Evolutionary conservation across 768 basidiomycete genomes (phyloP).

Genomic region (Trametopsis cervina): DNA sequence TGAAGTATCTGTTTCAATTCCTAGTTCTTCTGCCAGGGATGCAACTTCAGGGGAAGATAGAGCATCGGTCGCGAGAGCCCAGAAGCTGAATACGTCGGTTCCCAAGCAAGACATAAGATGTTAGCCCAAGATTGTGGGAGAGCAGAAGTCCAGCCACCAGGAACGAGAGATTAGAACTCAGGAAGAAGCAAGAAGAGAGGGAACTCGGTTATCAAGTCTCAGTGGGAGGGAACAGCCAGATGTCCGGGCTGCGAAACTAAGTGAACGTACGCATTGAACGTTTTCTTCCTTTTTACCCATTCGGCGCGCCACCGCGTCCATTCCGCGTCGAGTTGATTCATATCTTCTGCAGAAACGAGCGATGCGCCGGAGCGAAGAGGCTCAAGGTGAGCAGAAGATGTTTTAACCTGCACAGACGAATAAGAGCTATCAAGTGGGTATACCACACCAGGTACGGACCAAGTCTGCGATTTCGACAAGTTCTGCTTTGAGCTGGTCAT

Average conservation of each 20-base stretch:
- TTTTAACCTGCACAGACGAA: constrained; percentile 23
- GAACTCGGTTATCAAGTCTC: neutral
- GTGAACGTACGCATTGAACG: constrained; percentile 72
- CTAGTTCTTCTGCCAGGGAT: constrained; percentile 70
- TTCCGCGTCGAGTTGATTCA: constrained; percentile 60
- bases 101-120: neutral
- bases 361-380: constrained; percentile 64
- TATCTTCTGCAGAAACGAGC: constrained; percentile 64
- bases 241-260: neutral
- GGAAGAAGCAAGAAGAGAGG: neutral
- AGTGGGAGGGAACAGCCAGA: neutral
- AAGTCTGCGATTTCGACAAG: constrained; percentile 42
- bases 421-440: neutral
- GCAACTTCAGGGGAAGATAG: constrained; percentile 58
- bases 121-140: neutral
- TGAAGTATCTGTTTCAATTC: constrained; percentile 68
- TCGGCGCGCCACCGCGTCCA: constrained; percentile 78
- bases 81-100: constrained; percentile 51
- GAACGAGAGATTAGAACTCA: no score
- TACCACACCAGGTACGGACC: constrained; percentile 29
- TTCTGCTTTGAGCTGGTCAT: constrained; percentile 52
- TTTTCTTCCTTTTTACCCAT: constrained; percentile 71
- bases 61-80: constrained; percentile 64
- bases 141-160: neutral
- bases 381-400: constrained; percentile 41